A percentile compares a stretch with the other conserved stretches of the same genome.
Evolutionary conservation across 495 filamentous ascomycete species (phyloP).

Genomic region (Podospora australis): DNA sequence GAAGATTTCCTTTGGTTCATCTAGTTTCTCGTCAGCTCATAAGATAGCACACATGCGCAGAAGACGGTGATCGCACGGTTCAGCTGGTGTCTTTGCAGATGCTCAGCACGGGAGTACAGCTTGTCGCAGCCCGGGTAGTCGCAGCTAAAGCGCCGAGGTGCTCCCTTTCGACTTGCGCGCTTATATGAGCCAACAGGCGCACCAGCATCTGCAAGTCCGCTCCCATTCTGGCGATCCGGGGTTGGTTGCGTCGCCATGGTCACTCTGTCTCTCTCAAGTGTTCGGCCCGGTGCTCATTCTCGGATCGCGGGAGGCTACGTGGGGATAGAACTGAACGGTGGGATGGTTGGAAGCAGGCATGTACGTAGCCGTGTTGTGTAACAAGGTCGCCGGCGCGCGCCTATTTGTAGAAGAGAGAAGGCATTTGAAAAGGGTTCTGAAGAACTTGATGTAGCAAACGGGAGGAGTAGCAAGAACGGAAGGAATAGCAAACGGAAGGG

Average conservation of each 20-base stretch:
- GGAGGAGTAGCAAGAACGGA: background rate
- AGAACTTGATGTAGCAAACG: background rate
- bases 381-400: conserved; percentile 7
- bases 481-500: background rate
- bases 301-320: background rate
- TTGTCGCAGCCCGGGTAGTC: conserved; percentile 81
- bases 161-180: conserved; percentile 45
- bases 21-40: conserved; percentile 48
- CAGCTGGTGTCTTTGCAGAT: conserved; percentile 59
- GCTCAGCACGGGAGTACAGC: conserved; percentile 90
- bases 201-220: background rate
- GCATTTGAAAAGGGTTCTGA: background rate
- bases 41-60: background rate
- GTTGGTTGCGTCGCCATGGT: conserved; percentile 13
- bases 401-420: conserved; percentile 2
- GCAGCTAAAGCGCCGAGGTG: conserved; percentile 63
- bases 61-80: conserved; percentile 31
- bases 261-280: background rate
- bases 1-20: conserved; percentile 93
- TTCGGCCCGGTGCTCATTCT: background rate
- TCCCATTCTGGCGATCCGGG: background rate
- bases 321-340: too few relatives aligned
- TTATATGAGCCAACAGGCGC: conserved; percentile 28
- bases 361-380: too few relatives aligned
- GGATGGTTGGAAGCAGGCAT: too few relatives aligned